phyloP scores from a whole-genome alignment of 164 flowering plant genomes.

The Protea cynaroides region DNA sequence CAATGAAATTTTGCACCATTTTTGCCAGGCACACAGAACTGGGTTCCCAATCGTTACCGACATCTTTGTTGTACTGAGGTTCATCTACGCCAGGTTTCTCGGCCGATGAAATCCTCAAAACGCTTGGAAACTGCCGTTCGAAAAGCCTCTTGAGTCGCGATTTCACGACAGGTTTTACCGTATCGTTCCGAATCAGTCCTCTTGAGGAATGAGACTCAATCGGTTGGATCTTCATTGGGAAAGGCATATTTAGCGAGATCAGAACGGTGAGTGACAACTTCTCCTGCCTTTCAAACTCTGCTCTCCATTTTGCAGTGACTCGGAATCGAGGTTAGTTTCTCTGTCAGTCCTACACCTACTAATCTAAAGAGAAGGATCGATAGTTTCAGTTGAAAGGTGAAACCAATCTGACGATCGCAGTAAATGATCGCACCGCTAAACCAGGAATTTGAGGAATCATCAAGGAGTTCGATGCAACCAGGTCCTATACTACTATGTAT shows the following conservation, averaged over 20 bases:
- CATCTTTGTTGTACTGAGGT: slow-evolving; percentile 22
- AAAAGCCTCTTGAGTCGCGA: slow-evolving; percentile 76
- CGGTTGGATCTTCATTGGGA: slow-evolving; percentile 87
- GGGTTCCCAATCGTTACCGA: slow-evolving; percentile 62
- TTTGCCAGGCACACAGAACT: slow-evolving; percentile 81
- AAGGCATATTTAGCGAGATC: slow-evolving; percentile 22
- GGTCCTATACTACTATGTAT: too few species aligned
- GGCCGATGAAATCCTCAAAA: slow-evolving; percentile 43
- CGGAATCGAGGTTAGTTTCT: not conserved
- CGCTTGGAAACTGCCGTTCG: slow-evolving; percentile 65
- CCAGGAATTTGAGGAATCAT: too few species aligned
- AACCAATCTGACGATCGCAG: too few species aligned
- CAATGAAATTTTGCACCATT: slow-evolving; percentile 82
- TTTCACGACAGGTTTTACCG: slow-evolving; percentile 53
- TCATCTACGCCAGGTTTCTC: slow-evolving; percentile 34
- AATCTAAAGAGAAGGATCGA: too few species aligned
- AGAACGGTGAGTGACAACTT: not conserved
- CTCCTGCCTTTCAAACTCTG: not conserved
- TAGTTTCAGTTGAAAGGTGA: not conserved
- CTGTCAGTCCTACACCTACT: too few species aligned
- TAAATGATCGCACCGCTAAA: too few species aligned
- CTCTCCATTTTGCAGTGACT: slow-evolving; percentile 1
- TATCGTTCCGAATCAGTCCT: slow-evolving; percentile 29
- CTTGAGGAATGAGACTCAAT: slow-evolving; percentile 28
- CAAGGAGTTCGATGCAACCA: too few species aligned